Conservation (phyloP, 2,329 filamentous ascomycete genomes). For the Aspergillus pseudoterreus region DNA sequence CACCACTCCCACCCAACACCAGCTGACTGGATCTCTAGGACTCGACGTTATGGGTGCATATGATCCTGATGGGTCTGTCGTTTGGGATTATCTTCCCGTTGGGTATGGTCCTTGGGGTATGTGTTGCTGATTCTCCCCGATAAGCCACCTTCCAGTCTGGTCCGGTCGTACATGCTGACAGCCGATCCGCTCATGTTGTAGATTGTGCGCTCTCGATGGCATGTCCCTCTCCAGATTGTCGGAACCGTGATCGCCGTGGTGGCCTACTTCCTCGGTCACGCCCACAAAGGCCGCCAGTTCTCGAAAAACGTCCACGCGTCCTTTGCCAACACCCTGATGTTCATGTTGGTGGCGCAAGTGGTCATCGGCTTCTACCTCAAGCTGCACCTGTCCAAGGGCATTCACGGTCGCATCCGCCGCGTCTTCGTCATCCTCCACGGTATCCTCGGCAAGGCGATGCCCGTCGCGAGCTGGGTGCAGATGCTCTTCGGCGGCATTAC, state of each 20-base stretch:
- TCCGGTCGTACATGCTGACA: neutral
- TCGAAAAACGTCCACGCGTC: constrained; percentile 72
- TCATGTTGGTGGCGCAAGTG: constrained; percentile 73
- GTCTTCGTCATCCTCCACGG: constrained; percentile 71
- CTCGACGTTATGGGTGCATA: constrained; percentile 86
- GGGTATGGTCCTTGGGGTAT: constrained; percentile 90
- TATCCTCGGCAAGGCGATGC: constrained; percentile 81
- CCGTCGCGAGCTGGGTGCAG: constrained; percentile 82
- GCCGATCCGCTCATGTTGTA: constrained; percentile 33
- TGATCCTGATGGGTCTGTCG: constrained; percentile 77
- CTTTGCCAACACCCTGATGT: constrained; percentile 77
- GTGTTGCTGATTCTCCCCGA: constrained; percentile 25
- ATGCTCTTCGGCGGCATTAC: constrained; percentile 97
- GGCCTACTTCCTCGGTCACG: constrained; percentile 88
- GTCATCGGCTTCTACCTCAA: constrained; percentile 81
- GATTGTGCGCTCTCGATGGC: constrained; percentile 89
- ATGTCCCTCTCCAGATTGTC: constrained; percentile 80
- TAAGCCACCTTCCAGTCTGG: neutral
- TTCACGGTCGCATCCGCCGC: constrained; percentile 73
- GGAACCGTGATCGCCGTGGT: constrained; percentile 72
- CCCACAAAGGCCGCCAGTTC: constrained; percentile 86
- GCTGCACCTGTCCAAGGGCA: constrained; percentile 79
- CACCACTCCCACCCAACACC: neutral
- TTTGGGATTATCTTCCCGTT: constrained; percentile 91
- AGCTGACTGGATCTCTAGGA: constrained; percentile 50